Evolutionary conservation across 257 asterid genomes (phyloP).

Genomic region (Solanum medicagineum): DNA sequence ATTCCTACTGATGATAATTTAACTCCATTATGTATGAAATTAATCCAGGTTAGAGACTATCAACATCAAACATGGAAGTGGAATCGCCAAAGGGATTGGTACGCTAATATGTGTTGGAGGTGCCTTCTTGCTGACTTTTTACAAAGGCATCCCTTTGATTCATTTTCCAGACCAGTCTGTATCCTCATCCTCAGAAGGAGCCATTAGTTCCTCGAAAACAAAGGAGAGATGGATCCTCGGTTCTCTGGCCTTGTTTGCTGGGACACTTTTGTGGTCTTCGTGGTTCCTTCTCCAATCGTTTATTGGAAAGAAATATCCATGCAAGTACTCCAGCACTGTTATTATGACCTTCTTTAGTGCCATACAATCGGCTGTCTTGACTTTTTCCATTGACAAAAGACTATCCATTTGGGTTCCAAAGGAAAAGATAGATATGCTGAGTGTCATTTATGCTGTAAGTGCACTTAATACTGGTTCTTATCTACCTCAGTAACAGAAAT

Average conservation of each 20-base stretch:
- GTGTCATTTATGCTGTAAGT: constrained; percentile 48
- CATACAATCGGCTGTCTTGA: constrained; percentile 45
- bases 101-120: constrained; percentile 59
- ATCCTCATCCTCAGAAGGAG: neutral
- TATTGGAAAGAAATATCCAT: constrained; percentile 52
- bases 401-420: constrained; percentile 35
- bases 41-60: constrained; percentile 49
- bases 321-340: constrained; percentile 67
- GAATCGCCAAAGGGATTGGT: constrained; percentile 48
- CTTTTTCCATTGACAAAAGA: constrained; percentile 25
- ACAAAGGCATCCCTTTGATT: constrained; percentile 47
- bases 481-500: neutral
- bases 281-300: constrained; percentile 63
- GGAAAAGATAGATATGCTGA: constrained; percentile 33
- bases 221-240: constrained; percentile 48
- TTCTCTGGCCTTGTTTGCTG: constrained; percentile 42
- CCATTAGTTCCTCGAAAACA: neutral
- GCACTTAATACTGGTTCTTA: neutral
- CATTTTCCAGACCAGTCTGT: constrained; percentile 14
- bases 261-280: constrained; percentile 61
- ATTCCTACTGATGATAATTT: neutral
- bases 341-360: constrained; percentile 64
- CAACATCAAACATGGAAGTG: constrained; percentile 28
- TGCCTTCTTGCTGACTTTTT: constrained; percentile 30
- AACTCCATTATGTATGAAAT: neutral